Evolutionary conservation across 768 basidiomycete species (phyloP).

Genomic region (Phylloporus arenicola): DNA sequence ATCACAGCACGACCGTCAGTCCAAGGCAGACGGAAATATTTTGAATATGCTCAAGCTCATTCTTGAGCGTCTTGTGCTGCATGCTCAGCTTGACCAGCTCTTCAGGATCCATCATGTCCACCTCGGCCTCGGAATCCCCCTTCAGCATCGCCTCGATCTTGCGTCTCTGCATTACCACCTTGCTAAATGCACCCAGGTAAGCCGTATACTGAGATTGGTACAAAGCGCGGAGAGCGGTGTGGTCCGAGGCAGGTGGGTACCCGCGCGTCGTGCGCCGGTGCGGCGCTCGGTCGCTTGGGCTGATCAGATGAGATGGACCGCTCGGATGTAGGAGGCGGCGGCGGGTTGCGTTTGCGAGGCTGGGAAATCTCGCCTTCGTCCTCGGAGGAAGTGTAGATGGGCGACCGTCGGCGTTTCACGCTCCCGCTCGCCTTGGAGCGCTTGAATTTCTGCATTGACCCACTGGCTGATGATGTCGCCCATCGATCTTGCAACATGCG

Average conservation of each 20-base stretch:
- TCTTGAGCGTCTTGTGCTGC: conserved; percentile 42
- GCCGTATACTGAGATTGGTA: conserved; percentile 50
- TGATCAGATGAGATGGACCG: conserved; percentile 21
- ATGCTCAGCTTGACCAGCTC: conserved; percentile 42
- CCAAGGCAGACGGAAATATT: conserved; percentile 28
- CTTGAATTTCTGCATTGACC: conserved; percentile 14
- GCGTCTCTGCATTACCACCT: conserved; percentile 45
- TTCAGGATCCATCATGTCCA: conserved; percentile 49
- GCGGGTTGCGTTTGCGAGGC: conserved; percentile 21
- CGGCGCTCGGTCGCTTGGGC: conserved; percentile 10
- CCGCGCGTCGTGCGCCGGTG: conserved; percentile 29
- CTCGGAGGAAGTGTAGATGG: conserved; percentile 64
- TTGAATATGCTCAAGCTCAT: conserved; percentile 51
- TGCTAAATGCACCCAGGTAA: conserved; percentile 45
- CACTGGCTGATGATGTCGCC: background rate
- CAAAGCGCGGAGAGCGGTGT: conserved; percentile 43
- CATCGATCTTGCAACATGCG: conserved; percentile 14
- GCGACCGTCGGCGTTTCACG: conserved; percentile 49
- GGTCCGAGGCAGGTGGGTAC: conserved; percentile 41
- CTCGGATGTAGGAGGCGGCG: conserved; percentile 25
- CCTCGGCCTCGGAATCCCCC: conserved; percentile 50
- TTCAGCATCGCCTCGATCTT: conserved; percentile 51
- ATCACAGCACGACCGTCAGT: conserved; percentile 3
- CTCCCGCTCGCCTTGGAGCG: conserved; percentile 16
- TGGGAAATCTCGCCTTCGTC: conserved; percentile 46